Evolutionary conservation across 1,284 basidiomycete genomes (phyloP).

Genomic region (Peniophora sp.): DNA sequence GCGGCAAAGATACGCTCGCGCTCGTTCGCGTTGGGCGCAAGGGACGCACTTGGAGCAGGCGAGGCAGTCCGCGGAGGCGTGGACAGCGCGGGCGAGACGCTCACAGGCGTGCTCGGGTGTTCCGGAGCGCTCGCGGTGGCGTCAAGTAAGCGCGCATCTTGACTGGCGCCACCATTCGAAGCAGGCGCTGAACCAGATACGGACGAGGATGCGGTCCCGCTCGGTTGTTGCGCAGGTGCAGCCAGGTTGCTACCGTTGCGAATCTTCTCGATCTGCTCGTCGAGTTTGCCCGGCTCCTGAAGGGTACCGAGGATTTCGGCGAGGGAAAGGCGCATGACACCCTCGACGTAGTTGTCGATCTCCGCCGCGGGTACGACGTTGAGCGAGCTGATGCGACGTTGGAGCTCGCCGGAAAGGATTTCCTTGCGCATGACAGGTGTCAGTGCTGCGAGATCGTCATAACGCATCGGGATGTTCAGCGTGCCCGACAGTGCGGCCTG

Average conservation of each 20-base stretch:
- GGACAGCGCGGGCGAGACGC: slow-evolving; percentile 59
- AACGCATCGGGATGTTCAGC: slow-evolving; percentile 70
- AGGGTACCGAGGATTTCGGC: slow-evolving; percentile 70
- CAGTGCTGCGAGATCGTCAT: slow-evolving; percentile 71
- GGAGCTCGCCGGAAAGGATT: slow-evolving; percentile 75
- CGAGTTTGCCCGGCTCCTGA: slow-evolving; percentile 58
- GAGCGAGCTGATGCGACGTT: slow-evolving; percentile 58
- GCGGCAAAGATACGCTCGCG: slow-evolving; percentile 68
- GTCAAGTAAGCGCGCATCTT: slow-evolving; percentile 50
- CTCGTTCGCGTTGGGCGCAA: slow-evolving; percentile 57
- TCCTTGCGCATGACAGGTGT: slow-evolving; percentile 80
- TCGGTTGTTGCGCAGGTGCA: slow-evolving; percentile 29
- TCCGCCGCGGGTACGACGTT: slow-evolving; percentile 44
- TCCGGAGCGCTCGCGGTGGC: slow-evolving; percentile 77
- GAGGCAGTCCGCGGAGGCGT: slow-evolving; percentile 77
- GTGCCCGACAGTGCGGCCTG: slow-evolving; percentile 74
- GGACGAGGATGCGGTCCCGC: slow-evolving; percentile 31
- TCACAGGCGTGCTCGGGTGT: slow-evolving; percentile 75
- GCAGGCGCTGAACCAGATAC: slow-evolving; percentile 22
- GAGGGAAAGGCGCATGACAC: slow-evolving; percentile 59
- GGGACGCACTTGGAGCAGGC: slow-evolving; percentile 53
- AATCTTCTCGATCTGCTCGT: slow-evolving; percentile 47
- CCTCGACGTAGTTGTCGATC: slow-evolving; percentile 58
- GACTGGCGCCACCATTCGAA: too few relatives aligned
- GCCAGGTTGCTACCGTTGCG: slow-evolving; percentile 31